Base-by-base conservation (phyloP, 1,139 yeast species). In the Hyphopichia burtonii region DNA sequence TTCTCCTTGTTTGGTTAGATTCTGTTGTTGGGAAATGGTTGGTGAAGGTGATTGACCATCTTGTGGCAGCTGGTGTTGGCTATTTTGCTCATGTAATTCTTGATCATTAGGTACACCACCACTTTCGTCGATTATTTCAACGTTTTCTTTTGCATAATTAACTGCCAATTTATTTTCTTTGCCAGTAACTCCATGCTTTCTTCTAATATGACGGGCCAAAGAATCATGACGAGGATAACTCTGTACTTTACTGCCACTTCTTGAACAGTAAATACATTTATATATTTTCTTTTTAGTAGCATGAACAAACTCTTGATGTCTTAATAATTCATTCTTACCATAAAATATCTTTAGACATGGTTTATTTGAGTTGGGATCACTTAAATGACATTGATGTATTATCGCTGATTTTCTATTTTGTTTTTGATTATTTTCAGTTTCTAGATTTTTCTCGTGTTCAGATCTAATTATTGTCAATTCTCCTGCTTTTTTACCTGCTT, bases 261-360 rank as follows among this genome's bases (percentile, higher is more conserved):
- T 59, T n/a, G 67, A 54, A 50, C 78, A 73, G 44, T 71, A 72
- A 10, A 68, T 58, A 50, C 78, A 73, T 47, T 68, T 67, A 54
- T 67, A 73, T 9, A 72, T 66, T 44, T 66, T 68, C 55, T 71
- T 72, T 40, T 67, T 63, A 17, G 76, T 69, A 14, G 77, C 78
- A 56, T 73, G 78, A 18, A 71, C 77, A 57, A 71, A 71, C 45
- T 72, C 77, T 50, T 73, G 76, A 52, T 73, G 78, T 43, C 77
- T 58, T 35, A 68, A 55, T 31, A 73, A 59, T 48, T 72, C 78
- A 48, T 71, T 72, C 44, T 68, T 71, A 10, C 78, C 78, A 46
- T 72, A 71, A 44, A 73, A 73, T 2, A 71, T 66, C 51, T 72
- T 72, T 32, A 63, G 52, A 45, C 78, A 73, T 35, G 66, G 63